These are phyloP conservation scores for Aspergillus biplanus DNA, from an alignment of 495 filamentous ascomycete species.

Conservation along the genomic window DNA sequence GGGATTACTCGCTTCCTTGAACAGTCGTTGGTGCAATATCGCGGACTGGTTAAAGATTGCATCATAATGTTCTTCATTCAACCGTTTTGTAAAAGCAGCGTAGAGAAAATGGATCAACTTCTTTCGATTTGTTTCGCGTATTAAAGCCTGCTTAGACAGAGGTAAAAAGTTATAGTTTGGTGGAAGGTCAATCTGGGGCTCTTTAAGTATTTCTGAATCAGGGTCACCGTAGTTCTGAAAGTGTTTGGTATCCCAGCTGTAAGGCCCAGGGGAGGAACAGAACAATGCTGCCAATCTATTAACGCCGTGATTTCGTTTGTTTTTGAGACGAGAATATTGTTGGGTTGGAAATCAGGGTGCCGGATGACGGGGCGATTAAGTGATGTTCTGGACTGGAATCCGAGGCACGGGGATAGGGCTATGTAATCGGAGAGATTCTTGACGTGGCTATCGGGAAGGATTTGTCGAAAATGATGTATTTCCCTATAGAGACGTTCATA, in stretches of 20 bases:
- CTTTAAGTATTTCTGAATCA: constrained; percentile 23
- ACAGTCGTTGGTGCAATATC: constrained; percentile 32
- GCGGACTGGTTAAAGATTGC: constrained; percentile 27
- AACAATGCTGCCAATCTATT: constrained; percentile 39
- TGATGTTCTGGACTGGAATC: constrained; percentile 14
- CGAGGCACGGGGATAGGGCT: constrained; percentile 21
- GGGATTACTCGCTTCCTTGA: constrained; percentile 26
- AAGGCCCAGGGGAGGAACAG: constrained; percentile 35
- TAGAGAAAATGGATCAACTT: constrained; percentile 32
- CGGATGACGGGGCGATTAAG: constrained; percentile 34
- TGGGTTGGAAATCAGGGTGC: constrained; percentile 38
- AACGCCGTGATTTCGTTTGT: constrained; percentile 31
- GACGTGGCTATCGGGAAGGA: constrained; percentile 27
- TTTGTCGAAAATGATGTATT: constrained; percentile 20
- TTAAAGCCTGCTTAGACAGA: constrained; percentile 18
- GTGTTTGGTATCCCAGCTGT: constrained; percentile 34
- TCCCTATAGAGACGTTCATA: constrained; percentile 31
- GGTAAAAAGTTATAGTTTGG: constrained; percentile 23
- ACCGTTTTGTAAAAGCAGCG: constrained; percentile 25
- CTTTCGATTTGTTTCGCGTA: constrained; percentile 23
- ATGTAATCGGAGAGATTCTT: constrained; percentile 27
- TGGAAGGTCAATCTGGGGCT: constrained; percentile 25
- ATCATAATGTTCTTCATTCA: constrained; percentile 32
- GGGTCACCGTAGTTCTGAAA: constrained; percentile 36
- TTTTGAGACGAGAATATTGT: constrained; percentile 38